Evolutionary conservation across 1,139 yeast genomes (phyloP).

Genomic region (Scheffersomyces segobiensis): DNA sequence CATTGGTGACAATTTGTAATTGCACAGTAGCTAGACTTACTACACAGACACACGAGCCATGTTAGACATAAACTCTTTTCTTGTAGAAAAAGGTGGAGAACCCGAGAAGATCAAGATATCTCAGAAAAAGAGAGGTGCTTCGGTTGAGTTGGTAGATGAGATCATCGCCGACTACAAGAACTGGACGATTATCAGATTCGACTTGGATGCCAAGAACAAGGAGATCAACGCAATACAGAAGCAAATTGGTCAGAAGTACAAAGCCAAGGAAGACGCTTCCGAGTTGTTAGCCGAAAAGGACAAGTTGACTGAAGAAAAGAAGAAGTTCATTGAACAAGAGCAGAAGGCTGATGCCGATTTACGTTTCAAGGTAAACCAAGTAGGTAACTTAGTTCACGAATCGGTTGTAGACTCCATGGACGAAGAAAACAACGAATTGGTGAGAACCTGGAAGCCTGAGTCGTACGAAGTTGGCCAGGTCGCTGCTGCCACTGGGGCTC

Average conservation of each 20-base stretch:
- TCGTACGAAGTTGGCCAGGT: conserved; percentile 54
- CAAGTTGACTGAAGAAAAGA: conserved; percentile 66
- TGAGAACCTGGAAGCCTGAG: conserved; percentile 84
- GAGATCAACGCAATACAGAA: conserved; percentile 84
- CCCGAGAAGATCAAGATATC: conserved; percentile 86
- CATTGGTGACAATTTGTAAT: background rate
- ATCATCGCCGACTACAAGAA: conserved; percentile 85
- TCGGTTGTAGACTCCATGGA: conserved; percentile 83
- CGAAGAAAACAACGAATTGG: conserved; percentile 88
- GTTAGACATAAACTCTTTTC: conserved; percentile 90
- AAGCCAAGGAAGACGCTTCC: conserved; percentile 91
- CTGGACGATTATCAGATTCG: conserved; percentile 92
- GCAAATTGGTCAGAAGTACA: conserved; percentile 87
- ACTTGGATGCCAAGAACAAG: conserved; percentile 87
- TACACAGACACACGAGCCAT: conserved; percentile 30
- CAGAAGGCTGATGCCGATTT: conserved; percentile 76
- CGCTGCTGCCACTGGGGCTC: conserved; percentile 73
- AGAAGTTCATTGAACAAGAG: conserved; percentile 64
- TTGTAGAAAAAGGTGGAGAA: conserved; percentile 95
- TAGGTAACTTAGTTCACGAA: conserved; percentile 93
- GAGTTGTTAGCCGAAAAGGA: conserved; percentile 84
- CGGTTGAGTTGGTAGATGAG: conserved; percentile 94
- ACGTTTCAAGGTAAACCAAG: conserved; percentile 77
- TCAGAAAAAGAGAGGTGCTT: conserved; percentile 90
- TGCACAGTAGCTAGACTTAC: background rate